These are phyloP conservation scores for Elongisporangium anandrum DNA, from an alignment of 352 stramenopile species.

Conservation along the genomic window DNA sequence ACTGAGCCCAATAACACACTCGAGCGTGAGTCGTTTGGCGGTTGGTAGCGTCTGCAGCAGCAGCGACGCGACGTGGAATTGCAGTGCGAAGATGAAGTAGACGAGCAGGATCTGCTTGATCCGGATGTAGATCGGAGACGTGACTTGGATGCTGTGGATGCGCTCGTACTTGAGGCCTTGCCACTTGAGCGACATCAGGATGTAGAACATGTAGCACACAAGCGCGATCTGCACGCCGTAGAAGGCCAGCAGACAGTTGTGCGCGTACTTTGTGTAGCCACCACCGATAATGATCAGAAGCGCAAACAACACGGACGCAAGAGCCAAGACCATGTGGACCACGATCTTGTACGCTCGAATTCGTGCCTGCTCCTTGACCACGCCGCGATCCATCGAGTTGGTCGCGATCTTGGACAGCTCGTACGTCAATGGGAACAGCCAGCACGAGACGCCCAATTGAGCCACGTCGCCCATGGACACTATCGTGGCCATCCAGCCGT, in stretches of 20 bases:
- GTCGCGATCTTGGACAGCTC: slow-evolving; percentile 53
- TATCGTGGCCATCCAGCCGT: slow-evolving; percentile 22
- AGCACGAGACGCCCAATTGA: slow-evolving; percentile 45
- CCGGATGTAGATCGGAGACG: slow-evolving; percentile 49
- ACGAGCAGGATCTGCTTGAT: slow-evolving; percentile 57
- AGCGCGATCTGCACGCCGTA: slow-evolving; percentile 44
- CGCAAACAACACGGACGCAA: slow-evolving; percentile 22
- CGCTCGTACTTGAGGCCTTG: slow-evolving; percentile 49
- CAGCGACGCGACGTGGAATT: slow-evolving; percentile 34
- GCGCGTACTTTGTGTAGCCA: slow-evolving; percentile 35
- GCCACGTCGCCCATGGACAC: slow-evolving; percentile 42
- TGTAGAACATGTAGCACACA: slow-evolving; percentile 35
- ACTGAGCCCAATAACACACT: slow-evolving; percentile 18
- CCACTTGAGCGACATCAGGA: slow-evolving; percentile 33
- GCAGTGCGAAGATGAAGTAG: slow-evolving; percentile 35
- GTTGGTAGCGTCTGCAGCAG: slow-evolving; percentile 8
- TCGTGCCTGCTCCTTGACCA: slow-evolving; percentile 26
- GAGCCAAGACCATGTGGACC: slow-evolving; percentile 22
- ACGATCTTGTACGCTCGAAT: slow-evolving; percentile 34
- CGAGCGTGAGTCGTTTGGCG: slow-evolving; percentile 10
- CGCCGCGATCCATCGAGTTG: slow-evolving; percentile 61
- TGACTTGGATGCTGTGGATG: slow-evolving; percentile 43
- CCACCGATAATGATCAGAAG: slow-evolving; percentile 16
- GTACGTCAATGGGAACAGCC: slow-evolving; percentile 46
- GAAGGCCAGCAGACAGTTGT: slow-evolving; percentile 28